phyloP scores from a whole-genome alignment of 768 basidiomycete genomes.

The Termitomyces sp. region DNA sequence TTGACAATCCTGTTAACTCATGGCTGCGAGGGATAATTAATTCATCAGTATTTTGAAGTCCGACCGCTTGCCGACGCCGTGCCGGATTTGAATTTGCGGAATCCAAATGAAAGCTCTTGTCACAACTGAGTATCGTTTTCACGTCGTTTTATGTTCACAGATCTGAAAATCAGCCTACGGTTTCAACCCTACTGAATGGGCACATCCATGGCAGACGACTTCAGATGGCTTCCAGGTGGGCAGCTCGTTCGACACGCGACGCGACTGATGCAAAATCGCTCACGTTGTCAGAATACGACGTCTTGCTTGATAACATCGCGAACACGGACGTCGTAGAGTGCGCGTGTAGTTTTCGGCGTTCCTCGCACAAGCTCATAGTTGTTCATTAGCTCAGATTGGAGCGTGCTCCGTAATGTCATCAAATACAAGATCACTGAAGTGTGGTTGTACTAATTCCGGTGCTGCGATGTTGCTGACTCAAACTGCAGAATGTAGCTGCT shows the following conservation, averaged over 20 bases:
- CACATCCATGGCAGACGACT: constrained; percentile 16
- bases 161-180: too few species aligned
- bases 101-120: too few species aligned
- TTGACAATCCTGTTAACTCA: too few species aligned
- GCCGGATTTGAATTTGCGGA: too few species aligned
- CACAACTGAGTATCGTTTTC: too few species aligned
- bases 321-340: constrained; percentile 61
- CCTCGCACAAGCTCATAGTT: constrained; percentile 9
- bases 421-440: constrained; percentile 71
- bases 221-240: constrained; percentile 52
- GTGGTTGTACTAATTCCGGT: constrained; percentile 11
- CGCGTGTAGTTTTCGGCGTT: constrained; percentile 15
- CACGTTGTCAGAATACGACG: constrained; percentile 45
- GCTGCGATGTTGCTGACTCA: constrained; percentile 5
- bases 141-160: too few species aligned
- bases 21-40: too few species aligned
- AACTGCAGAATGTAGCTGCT: constrained; percentile 39
- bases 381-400: constrained; percentile 58
- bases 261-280: not conserved
- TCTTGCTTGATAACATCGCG: constrained; percentile 54
- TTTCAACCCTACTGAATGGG: not conserved
- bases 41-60: too few species aligned
- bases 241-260: not conserved
- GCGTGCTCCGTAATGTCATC: constrained; percentile 59
- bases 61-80: too few species aligned